These are phyloP conservation scores for Glebionis coronaria DNA, from an alignment of 129 eudicot species.

Conservation along the genomic window DNA sequence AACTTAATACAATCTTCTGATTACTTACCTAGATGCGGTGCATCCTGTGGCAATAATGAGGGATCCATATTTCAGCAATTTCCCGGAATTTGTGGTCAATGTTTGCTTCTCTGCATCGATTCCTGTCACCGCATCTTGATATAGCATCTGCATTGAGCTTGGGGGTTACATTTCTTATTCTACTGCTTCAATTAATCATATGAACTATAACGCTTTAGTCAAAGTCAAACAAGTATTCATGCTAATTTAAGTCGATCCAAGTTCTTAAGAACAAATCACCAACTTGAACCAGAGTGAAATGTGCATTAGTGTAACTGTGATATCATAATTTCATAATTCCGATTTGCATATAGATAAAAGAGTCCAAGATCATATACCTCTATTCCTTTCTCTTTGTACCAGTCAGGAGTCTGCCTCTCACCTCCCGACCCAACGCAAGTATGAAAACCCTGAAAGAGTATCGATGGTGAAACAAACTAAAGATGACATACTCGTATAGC, in stretches of 20 bases:
- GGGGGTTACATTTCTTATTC: slow-evolving; percentile 1
- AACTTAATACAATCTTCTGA: not conserved
- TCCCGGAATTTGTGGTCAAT: slow-evolving; percentile 82
- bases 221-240: not conserved
- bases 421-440: slow-evolving; percentile 99
- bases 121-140: slow-evolving; percentile 80
- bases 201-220: too few relatives aligned
- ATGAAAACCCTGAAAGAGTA: slow-evolving; percentile 76
- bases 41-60: slow-evolving; percentile 92
- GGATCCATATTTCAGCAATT: slow-evolving; percentile 78
- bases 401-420: slow-evolving; percentile 98
- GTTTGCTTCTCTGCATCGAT: slow-evolving; percentile 80
- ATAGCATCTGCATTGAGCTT: slow-evolving; percentile 54
- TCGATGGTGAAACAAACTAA: slow-evolving; percentile 6
- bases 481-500: not conserved
- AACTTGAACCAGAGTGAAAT: not conserved
- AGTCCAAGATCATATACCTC: slow-evolving; percentile 52
- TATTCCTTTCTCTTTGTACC: slow-evolving; percentile 94
- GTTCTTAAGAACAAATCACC: not conserved
- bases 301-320: not conserved
- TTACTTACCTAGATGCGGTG: slow-evolving; percentile 73
- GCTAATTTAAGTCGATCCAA: slow-evolving; percentile 2
- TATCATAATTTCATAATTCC: not conserved
- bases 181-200: not conserved
- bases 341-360: slow-evolving; percentile 7